phyloP scores from a whole-genome alignment of 306 rosid species.

The Sesbania bispinosa region DNA sequence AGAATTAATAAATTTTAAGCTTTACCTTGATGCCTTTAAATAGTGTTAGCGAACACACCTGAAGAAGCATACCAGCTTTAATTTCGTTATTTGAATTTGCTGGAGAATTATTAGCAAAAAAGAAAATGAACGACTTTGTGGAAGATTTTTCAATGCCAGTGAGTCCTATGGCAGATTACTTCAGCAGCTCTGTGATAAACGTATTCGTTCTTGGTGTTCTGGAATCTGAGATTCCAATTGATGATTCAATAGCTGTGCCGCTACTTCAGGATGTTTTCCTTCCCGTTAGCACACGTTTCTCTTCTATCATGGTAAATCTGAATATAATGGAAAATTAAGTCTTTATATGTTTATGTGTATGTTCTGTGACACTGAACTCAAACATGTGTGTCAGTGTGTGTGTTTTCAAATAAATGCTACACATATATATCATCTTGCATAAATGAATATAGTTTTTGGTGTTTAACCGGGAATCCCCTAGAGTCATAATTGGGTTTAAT shows the following conservation, averaged over 20 bases:
- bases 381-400: no score
- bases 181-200: constrained; percentile 23
- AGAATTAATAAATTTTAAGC: no score
- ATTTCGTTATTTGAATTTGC: no score
- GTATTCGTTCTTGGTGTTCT: constrained; percentile 33
- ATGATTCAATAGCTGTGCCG: background rate
- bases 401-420: no score
- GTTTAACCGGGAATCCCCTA: no score
- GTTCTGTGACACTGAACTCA: no score
- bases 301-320: constrained; percentile 39
- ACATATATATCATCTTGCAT: no score
- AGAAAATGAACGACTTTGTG: background rate
- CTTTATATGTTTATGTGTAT: no score
- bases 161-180: constrained; percentile 40
- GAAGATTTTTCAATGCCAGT: constrained; percentile 21
- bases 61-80: background rate
- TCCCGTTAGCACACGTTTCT: constrained; percentile 36
- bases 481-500: no score
- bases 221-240: constrained; percentile 35
- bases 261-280: constrained; percentile 16
- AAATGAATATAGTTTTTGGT: no score
- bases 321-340: background rate
- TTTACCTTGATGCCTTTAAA: background rate
- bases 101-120: background rate
- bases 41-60: background rate